Conservation (phyloP, 73 alveolate species). For the Paramecium sexaurelia region DNA sequence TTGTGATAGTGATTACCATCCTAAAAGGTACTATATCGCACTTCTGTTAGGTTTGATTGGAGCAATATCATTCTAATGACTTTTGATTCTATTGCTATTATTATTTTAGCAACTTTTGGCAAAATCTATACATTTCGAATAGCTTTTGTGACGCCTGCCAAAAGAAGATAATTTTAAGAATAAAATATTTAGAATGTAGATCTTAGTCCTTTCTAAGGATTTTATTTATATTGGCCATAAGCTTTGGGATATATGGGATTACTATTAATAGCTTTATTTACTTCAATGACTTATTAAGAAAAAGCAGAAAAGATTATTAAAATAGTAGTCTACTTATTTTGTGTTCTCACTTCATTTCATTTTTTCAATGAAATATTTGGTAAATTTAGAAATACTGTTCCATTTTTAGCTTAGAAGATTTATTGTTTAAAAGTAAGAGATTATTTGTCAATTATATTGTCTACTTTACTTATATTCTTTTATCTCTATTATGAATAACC, state of each 20-base stretch:
- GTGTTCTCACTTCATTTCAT: slow-evolving; percentile 1
- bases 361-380: slow-evolving; percentile 16
- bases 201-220: slow-evolving; percentile 21
- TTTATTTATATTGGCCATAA: slow-evolving; percentile 5
- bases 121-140: slow-evolving; percentile 15
- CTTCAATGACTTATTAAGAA: not conserved
- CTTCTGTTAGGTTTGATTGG: slow-evolving; percentile 24
- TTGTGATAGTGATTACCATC: slow-evolving; percentile 23
- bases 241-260: not conserved
- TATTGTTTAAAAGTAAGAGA: not conserved
- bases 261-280: not conserved
- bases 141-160: not conserved
- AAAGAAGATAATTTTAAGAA: not conserved
- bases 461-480: not conserved
- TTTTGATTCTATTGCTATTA: not conserved
- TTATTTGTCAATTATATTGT: not conserved
- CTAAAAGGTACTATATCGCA: not conserved
- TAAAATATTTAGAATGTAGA: not conserved
- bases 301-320: not conserved
- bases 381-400: not conserved
- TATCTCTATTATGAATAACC: slow-evolving; percentile 4
- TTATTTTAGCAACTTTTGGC: slow-evolving; percentile 7
- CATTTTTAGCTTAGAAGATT: not conserved
- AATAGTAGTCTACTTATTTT: not conserved
- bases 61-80: slow-evolving; percentile 13